Evolutionary conservation across 257 asterid genomes (phyloP).

Genomic region (Nyctanthes arbortristis): DNA sequence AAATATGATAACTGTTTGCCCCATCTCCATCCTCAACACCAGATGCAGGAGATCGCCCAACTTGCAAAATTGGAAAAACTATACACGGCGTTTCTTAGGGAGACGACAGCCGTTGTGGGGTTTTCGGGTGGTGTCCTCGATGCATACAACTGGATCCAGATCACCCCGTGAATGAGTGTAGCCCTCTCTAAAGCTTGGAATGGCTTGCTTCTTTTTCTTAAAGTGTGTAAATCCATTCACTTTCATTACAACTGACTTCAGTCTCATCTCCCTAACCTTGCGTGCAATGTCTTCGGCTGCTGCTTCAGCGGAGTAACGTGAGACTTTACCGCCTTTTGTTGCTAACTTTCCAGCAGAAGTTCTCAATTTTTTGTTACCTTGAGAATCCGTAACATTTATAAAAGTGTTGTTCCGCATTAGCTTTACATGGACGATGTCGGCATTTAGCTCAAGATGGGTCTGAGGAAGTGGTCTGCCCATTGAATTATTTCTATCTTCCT

Average conservation of each 20-base stretch:
- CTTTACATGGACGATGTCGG: conserved; percentile 87
- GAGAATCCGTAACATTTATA: conserved; percentile 74
- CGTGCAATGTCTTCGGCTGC: conserved; percentile 90
- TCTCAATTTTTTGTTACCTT: conserved; percentile 74
- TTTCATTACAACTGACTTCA: conserved; percentile 80
- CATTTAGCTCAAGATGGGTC: conserved; percentile 56
- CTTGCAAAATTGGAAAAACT: conserved; percentile 30
- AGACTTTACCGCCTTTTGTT: conserved; percentile 65
- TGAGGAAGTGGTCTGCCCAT: conserved; percentile 19
- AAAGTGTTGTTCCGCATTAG: conserved; percentile 81
- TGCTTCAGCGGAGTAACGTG: conserved; percentile 74
- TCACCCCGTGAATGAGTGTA: conserved; percentile 65
- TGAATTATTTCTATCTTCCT: conserved; percentile 7
- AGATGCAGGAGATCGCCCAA: conserved; percentile 8
- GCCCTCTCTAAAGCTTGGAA: conserved; percentile 82
- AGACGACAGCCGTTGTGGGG: conserved; percentile 94
- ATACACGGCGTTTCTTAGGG: conserved; percentile 70
- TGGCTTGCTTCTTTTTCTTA: conserved; percentile 74
- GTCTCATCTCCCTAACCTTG: conserved; percentile 56
- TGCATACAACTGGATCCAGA: conserved; percentile 62
- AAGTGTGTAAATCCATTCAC: conserved; percentile 72
- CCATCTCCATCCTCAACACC: conserved; percentile 38
- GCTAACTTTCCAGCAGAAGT: conserved; percentile 70
- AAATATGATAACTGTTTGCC: conserved; percentile 39
- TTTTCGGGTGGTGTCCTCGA: conserved; percentile 83